phyloP scores from a whole-genome alignment of 768 basidiomycete genomes.

The Pisolithus sp. region DNA sequence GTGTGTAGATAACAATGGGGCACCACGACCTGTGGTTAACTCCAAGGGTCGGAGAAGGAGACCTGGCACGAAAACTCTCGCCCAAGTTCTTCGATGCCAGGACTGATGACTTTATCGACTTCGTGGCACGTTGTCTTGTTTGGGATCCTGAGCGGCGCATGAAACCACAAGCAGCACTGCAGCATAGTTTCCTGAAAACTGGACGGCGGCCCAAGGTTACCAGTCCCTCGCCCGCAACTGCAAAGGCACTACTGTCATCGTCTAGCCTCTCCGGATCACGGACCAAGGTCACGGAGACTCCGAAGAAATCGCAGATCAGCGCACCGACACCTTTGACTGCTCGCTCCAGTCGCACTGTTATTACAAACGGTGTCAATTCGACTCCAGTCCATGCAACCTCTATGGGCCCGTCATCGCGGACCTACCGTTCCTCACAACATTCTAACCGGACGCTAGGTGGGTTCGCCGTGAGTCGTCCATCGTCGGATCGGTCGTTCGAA shows the following conservation, averaged over 20 bases:
- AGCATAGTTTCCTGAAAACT: constrained; percentile 81
- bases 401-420: constrained; percentile 53
- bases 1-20: constrained; percentile 78
- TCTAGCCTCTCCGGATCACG: constrained; percentile 49
- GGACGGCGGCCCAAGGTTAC: constrained; percentile 50
- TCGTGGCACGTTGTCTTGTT: constrained; percentile 91
- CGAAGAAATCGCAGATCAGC: constrained; percentile 86
- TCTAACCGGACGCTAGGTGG: constrained; percentile 70
- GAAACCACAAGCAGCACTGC: constrained; percentile 87
- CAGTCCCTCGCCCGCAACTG: constrained; percentile 36
- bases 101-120: constrained; percentile 96
- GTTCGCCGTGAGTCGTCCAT: constrained; percentile 51
- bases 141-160: constrained; percentile 97
- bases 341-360: constrained; percentile 54
- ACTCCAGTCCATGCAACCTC: constrained; percentile 58
- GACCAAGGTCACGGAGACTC: constrained; percentile 61
- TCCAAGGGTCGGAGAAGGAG: constrained; percentile 91
- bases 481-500: constrained; percentile 29
- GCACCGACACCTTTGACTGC: constrained; percentile 85
- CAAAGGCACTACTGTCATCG: constrained; percentile 54
- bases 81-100: constrained; percentile 83
- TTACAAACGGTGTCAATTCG: constrained; percentile 42
- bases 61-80: constrained; percentile 85
- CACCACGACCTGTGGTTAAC: constrained; percentile 89
- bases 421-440: constrained; percentile 65